Conservation (phyloP, 306 rosid species). For the Inga laurina region DNA sequence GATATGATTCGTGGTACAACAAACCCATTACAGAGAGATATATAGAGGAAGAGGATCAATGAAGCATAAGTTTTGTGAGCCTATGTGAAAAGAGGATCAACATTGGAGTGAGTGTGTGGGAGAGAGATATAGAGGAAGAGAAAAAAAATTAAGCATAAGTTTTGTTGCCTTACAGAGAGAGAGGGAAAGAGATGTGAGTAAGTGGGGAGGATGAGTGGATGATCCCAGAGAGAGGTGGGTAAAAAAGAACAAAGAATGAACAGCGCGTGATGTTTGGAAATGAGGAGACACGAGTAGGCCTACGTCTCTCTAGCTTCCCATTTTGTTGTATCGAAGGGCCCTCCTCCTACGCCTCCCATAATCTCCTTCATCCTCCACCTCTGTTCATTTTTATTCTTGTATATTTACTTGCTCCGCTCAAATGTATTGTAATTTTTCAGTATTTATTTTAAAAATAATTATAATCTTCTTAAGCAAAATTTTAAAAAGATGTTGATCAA, state of each 20-base stretch:
- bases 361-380: background rate
- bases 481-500: no score
- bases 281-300: constrained; percentile 43
- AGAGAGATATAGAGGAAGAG: background rate
- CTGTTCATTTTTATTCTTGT: background rate
- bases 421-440: no score
- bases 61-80: background rate
- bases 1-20: background rate
- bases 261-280: constrained; percentile 49
- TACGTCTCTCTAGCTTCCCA: constrained; percentile 33
- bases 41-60: no score
- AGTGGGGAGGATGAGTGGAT: constrained; percentile 67
- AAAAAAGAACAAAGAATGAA: constrained; percentile 43
- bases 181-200: constrained; percentile 20
- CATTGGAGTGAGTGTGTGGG: background rate
- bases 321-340: constrained; percentile 42
- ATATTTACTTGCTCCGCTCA: background rate
- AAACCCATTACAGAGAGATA: no score
- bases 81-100: background rate
- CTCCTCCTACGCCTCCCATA: background rate
- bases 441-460: no score
- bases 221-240: constrained; percentile 33
- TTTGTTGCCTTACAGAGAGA: constrained; percentile 27
- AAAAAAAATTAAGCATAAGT: background rate
- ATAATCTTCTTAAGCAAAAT: no score